Evolutionary conservation across 305 asterid species (phyloP).

Genomic region (Fraxinus greggii): DNA sequence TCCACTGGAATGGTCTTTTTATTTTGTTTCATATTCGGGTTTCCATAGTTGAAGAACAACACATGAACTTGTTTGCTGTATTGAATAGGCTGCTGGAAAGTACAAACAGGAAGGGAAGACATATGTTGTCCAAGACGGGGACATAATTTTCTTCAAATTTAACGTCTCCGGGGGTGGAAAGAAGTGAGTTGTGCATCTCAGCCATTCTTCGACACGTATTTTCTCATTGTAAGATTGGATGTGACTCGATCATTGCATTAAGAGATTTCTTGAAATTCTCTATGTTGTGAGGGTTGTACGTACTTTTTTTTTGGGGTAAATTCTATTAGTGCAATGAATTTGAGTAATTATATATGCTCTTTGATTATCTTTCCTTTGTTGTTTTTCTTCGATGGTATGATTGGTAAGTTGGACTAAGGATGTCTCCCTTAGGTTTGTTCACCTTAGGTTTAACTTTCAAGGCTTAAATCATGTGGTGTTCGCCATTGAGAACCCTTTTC

Average conservation of each 20-base stretch:
- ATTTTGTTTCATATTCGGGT: not conserved
- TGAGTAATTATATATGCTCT: not conserved
- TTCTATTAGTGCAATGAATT: not conserved
- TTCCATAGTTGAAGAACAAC: not conserved
- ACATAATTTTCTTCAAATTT: conserved; percentile 92
- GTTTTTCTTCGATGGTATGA: not conserved
- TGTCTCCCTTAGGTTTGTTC: not conserved
- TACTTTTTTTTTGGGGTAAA: conserved; percentile 7
- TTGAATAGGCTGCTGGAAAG: conserved; percentile 82
- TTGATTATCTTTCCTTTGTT: not conserved
- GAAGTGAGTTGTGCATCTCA: conserved; percentile 53
- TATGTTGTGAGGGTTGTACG: conserved; percentile 32
- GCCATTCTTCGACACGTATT: conserved; percentile 24
- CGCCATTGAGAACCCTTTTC: not conserved
- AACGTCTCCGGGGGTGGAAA: conserved; percentile 96
- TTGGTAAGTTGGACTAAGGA: not conserved
- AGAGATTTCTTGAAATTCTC: conserved; percentile 12
- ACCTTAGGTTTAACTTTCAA: not conserved
- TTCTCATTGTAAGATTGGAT: conserved; percentile 28
- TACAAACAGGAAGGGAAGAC: conserved; percentile 97
- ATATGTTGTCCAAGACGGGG: conserved; percentile 92
- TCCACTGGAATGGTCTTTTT: not conserved
- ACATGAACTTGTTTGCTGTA: conserved; percentile 9
- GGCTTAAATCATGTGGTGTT: not conserved
- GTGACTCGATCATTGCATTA: conserved; percentile 19